Evolutionary conservation across 352 stramenopile species (phyloP).

Genomic region (Globisporangium acanthophoron): DNA sequence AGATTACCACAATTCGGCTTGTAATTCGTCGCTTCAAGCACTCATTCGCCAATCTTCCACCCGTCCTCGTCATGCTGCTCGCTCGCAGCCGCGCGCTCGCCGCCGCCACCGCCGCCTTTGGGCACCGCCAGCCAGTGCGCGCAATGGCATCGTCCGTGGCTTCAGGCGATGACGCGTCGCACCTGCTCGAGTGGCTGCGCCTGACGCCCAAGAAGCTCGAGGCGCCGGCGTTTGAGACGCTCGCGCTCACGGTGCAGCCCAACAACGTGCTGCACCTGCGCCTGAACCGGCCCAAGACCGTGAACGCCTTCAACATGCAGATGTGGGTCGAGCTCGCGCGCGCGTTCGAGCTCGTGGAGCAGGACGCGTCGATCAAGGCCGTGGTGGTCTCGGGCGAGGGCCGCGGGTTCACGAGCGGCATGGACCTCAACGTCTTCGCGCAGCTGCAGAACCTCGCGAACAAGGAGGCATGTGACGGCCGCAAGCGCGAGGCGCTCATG

Average conservation of each 20-base stretch:
- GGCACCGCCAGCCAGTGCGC: neutral
- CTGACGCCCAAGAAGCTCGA: slow-evolving; percentile 30
- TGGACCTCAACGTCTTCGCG: slow-evolving; percentile 86
- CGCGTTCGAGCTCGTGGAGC: slow-evolving; percentile 63
- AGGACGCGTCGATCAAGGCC: slow-evolving; percentile 57
- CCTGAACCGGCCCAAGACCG: slow-evolving; percentile 73
- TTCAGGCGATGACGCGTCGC: slow-evolving; percentile 30
- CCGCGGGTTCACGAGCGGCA: slow-evolving; percentile 82
- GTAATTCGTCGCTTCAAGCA: neutral
- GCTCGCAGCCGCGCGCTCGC: neutral
- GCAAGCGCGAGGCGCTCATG: slow-evolving; percentile 79
- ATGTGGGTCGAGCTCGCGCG: slow-evolving; percentile 81
- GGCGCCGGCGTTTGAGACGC: slow-evolving; percentile 46
- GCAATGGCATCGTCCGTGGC: neutral
- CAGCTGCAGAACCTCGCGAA: slow-evolving; percentile 62
- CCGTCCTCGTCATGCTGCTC: neutral
- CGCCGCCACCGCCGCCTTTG: neutral
- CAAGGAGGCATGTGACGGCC: slow-evolving; percentile 61
- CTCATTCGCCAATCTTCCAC: neutral
- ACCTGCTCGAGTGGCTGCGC: slow-evolving; percentile 57
- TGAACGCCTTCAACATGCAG: slow-evolving; percentile 89
- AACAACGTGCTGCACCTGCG: slow-evolving; percentile 71
- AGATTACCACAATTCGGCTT: neutral
- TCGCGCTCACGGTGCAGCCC: slow-evolving; percentile 33
- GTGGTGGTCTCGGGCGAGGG: slow-evolving; percentile 78